These are phyloP conservation scores for Chondrostereum purpureum DNA, from an alignment of 1,284 basidiomycete genomes.

Conservation along the genomic window DNA sequence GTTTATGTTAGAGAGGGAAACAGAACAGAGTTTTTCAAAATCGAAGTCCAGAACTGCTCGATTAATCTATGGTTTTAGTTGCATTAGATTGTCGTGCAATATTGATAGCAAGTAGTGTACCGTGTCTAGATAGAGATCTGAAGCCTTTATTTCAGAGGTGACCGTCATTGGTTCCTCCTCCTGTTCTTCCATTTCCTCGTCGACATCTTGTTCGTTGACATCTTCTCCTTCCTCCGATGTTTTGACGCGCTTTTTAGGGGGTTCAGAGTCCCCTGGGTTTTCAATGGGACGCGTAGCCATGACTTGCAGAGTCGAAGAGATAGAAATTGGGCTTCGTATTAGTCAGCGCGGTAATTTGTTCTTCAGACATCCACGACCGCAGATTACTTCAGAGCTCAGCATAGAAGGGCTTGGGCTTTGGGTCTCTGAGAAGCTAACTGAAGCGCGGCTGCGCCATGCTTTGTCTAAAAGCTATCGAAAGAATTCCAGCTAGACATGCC, in stretches of 20 bases:
- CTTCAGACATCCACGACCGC: not conserved
- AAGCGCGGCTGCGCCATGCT: not conserved
- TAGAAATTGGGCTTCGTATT: not conserved
- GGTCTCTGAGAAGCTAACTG: too few species aligned
- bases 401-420: too few species aligned
- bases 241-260: slow-evolving; percentile 10
- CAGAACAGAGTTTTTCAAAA: slow-evolving; percentile 98
- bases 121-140: slow-evolving; percentile 95
- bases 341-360: not conserved
- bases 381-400: too few species aligned
- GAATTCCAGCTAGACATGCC: not conserved
- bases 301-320: not conserved
- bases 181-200: slow-evolving; percentile 4
- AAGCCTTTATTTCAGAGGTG: slow-evolving; percentile 36
- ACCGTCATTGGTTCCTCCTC: slow-evolving; percentile 31
- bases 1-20: slow-evolving; percentile 94
- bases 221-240: not conserved
- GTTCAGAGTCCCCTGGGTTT: slow-evolving; percentile 6
- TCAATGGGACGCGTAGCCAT: slow-evolving; percentile 15
- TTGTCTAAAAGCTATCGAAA: not conserved
- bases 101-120: slow-evolving; percentile 39
- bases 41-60: slow-evolving; percentile 92
- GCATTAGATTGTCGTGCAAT: slow-evolving; percentile 13
- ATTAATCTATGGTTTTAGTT: slow-evolving; percentile 61
- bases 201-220: not conserved